Evolutionary conservation across 495 filamentous ascomycete species (phyloP), one percentile per base, ranked within the genome.

Genomic region (Penicillium antarcticum): DNA sequence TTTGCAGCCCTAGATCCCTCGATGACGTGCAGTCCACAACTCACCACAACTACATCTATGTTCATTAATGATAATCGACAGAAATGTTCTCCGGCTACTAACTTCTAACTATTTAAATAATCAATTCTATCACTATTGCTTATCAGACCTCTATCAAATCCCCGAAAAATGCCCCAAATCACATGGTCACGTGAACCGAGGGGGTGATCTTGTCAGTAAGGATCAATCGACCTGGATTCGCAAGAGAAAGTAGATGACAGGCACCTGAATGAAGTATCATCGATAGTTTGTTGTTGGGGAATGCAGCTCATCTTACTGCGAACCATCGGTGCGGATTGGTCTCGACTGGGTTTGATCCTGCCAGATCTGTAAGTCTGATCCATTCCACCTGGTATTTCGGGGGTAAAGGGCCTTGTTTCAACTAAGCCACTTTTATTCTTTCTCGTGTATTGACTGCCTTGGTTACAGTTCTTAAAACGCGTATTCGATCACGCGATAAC

Each of bases 21-120:
- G 52, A 63, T 63, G 57, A 63, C 61, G 61, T 48, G 38, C 23
- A 35, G 33, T 34, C 47, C 34, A 49, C 37, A 32, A 33, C 36
- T 23, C 36, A 48, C 26, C 34, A 8, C 31, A 18, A 46, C 18
- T 32, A 46, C n/a, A 42, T 26, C 14, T 12, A 43, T 6, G 13
- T n/a, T 19, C 8, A 26, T 18, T 8, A 11, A 6, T 14, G 14
- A 11, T 29, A 14, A 11, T 45, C 34, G 9, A 29, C 6, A 1
- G 5, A 29, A 7, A 29, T 6, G 7, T 0, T 4, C 6, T 23
- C 4, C 21, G 4, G 21, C 21, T 23, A 23, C 2, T 23, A 5
- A 23, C 23, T 33, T 18, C 1, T 13, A 35, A 3, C 12, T 19
- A 29, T 45, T 36, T 1, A 21, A 21, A 24, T 5, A 3, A 3